These are phyloP conservation scores for Trichoderma koningii DNA, from an alignment of 2,329 filamentous ascomycete species.

Conservation along the genomic window DNA sequence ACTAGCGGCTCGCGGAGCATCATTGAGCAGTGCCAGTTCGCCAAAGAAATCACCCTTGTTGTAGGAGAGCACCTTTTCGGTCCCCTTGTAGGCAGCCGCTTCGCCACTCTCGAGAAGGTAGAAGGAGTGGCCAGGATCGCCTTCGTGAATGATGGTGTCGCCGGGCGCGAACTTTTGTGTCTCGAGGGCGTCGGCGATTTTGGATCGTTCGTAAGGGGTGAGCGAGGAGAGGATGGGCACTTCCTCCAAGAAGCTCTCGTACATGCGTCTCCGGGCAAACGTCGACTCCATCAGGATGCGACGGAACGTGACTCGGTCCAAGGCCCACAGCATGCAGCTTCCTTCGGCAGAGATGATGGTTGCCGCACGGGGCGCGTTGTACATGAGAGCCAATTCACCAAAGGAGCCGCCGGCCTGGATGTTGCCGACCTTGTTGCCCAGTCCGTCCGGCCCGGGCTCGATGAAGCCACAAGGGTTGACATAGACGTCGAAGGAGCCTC, in stretches of 20 bases:
- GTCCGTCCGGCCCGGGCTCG: constrained; percentile 76
- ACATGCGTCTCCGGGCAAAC: constrained; percentile 93
- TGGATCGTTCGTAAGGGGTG: constrained; percentile 90
- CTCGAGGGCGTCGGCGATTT: constrained; percentile 95
- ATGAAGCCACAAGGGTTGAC: constrained; percentile 78
- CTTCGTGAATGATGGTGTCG: constrained; percentile 84
- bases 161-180: constrained; percentile 81
- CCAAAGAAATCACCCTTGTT: constrained; percentile 95
- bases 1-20: constrained; percentile 88
- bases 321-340: constrained; percentile 82
- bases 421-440: constrained; percentile 78
- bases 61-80: constrained; percentile 76
- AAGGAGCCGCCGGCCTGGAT: constrained; percentile 91
- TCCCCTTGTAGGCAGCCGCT: constrained; percentile 83
- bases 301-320: constrained; percentile 95
- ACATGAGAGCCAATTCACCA: constrained; percentile 96
- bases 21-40: constrained; percentile 89
- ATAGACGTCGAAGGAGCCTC: constrained; percentile 85
- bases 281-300: constrained; percentile 98
- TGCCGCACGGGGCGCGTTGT: constrained; percentile 93
- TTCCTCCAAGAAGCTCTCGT: constrained; percentile 94
- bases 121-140: constrained; percentile 88
- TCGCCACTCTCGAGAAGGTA: constrained; percentile 87
- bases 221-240: constrained; percentile 82
- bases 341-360: constrained; percentile 84